Evolutionary conservation across 2,329 filamentous ascomycete genomes (phyloP), one percentile per base, ranked within the genome.

Genomic region (Aspergillus awamori): DNA sequence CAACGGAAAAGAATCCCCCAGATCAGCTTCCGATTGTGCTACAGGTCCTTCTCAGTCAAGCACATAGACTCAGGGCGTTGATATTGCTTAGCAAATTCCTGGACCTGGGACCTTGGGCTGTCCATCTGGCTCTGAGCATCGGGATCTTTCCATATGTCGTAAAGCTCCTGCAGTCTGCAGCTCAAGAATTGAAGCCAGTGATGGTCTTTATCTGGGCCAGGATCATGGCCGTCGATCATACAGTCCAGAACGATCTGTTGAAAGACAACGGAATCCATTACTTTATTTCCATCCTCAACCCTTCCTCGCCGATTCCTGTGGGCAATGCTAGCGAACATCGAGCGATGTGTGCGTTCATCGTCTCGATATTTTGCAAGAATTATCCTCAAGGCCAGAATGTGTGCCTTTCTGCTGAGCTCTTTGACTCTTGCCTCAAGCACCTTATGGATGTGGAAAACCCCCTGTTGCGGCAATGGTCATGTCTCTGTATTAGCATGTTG

Each of bases 161-260:
- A 36, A 99, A 99, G 78, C 83, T 99, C 26, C 82, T 99, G 17
- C 95, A 99, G 75, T 98, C 95, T 4, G 94, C 96, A 51, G 95
- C 95, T 0, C 86, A 92, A 51, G 95, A 99, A 76, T 80, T 99
- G 63, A 98, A 98, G 73, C 94, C 95, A 0, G 93, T 98, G 62
- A 98, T 99, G 95, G 93, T 99, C 5, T 99, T 98, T 76, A 99
- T 99, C 65, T 99, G 95, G 95, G 93, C 95, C 5, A 87, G 95
- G 53, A 92, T 99, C 47, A 86, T 99, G 65, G 95, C 95, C 7
- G 95, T 99, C 5, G 95, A 99, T 72, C 89, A 95, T 62, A 92
- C 91, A 1, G 97, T 95, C 72, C 95, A 99, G 76, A 88, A 89
- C 64, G 95, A 99, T 75, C 82, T 99, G 11, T 87, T 98, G 69